Percentiles rank a stretch among this genome's conserved stretches.
phyloP scores from a whole-genome alignment of 495 filamentous ascomycete species.

The Lasiosphaeria hispida region DNA sequence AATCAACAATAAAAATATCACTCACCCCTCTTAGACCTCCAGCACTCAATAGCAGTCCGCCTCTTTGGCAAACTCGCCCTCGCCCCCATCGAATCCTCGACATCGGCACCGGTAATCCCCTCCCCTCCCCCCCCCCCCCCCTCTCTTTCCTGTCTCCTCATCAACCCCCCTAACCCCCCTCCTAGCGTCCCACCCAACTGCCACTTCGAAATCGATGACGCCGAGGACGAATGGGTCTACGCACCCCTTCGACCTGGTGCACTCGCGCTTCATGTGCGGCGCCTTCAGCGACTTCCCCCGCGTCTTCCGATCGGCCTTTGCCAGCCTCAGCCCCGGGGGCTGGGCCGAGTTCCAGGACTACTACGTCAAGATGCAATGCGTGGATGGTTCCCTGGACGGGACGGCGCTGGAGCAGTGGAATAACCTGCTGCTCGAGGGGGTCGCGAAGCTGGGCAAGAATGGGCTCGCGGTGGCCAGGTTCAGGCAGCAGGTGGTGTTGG shows the following conservation, averaged over 20 bases:
- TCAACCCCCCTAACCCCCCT: too few relatives aligned
- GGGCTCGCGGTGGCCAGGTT: slow-evolving; percentile 33
- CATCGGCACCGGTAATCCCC: not conserved
- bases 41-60: not conserved
- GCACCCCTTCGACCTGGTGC: slow-evolving; percentile 34
- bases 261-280: slow-evolving; percentile 44
- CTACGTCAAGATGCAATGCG: slow-evolving; percentile 36
- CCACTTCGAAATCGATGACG: slow-evolving; percentile 37
- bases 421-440: slow-evolving; percentile 31
- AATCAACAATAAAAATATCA: too few relatives aligned
- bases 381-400: slow-evolving; percentile 33
- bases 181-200: slow-evolving; percentile 30
- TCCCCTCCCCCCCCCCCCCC: too few relatives aligned
- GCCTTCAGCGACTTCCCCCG: slow-evolving; percentile 44
- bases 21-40: too few relatives aligned
- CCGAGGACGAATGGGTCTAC: slow-evolving; percentile 33
- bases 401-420: slow-evolving; percentile 33
- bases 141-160: too few relatives aligned
- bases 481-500: slow-evolving; percentile 27
- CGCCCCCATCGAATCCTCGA: not conserved
- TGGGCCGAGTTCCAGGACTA: slow-evolving; percentile 58
- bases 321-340: slow-evolving; percentile 51
- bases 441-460: slow-evolving; percentile 31
- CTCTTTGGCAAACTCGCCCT: not conserved
- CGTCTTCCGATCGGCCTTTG: slow-evolving; percentile 26